These are phyloP conservation scores for Thelonectria discophora DNA, from an alignment of 2,329 filamentous ascomycete species.

Conservation along the genomic window DNA sequence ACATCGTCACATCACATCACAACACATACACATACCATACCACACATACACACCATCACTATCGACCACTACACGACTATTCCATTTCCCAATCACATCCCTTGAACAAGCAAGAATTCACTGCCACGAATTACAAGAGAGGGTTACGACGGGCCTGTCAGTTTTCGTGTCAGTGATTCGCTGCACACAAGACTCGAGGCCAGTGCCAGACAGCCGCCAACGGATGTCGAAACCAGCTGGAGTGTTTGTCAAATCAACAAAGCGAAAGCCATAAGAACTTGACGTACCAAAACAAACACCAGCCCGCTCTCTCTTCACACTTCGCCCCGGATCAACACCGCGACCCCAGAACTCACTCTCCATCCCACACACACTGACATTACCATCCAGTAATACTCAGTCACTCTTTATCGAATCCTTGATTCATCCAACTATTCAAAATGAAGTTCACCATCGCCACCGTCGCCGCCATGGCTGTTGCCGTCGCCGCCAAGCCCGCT, in stretches of 20 bases:
- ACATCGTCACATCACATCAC: background rate
- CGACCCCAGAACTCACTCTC: background rate
- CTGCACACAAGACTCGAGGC: no score
- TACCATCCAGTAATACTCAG: conserved; percentile 37
- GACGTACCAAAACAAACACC: background rate
- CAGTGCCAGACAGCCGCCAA: conserved; percentile 1
- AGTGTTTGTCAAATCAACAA: background rate
- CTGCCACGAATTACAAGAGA: background rate
- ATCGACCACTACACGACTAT: background rate
- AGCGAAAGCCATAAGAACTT: background rate
- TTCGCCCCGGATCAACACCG: background rate
- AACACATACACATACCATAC: background rate
- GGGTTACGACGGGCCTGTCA: no score
- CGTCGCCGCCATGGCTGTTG: conserved; percentile 43
- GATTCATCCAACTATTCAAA: conserved; percentile 40
- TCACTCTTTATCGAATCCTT: conserved; percentile 34
- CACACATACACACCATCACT: background rate
- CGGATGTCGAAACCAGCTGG: background rate
- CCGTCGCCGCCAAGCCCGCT: conserved; percentile 42
- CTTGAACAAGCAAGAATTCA: background rate
- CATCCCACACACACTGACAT: conserved; percentile 25
- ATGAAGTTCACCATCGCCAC: conserved; percentile 50
- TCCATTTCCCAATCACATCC: background rate
- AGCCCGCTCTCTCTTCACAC: background rate
- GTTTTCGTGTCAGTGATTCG: background rate